Evolutionary conservation across 2,329 filamentous ascomycete species (phyloP), one percentile per base, ranked within the genome.

Genomic region (Phialophora macrospora): DNA sequence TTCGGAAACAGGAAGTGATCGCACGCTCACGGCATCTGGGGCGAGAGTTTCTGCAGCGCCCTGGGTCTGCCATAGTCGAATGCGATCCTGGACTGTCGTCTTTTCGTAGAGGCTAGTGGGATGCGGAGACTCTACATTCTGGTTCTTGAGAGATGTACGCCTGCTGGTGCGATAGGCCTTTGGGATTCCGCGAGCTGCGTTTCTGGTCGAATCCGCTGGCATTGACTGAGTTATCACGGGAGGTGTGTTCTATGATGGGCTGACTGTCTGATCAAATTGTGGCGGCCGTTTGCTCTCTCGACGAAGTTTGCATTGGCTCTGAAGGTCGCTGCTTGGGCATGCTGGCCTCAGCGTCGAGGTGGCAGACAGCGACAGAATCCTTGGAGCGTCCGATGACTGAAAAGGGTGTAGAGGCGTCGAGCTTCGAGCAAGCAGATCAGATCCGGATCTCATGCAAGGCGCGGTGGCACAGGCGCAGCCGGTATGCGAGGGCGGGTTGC

Each of bases 11-110:
- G 71, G 65, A 48, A 65, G 60, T 20, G 71, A 72, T 32, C 64
- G 60, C 6, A 72, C 60, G 60, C 71, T 72, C 20, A 72, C 51
- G n/a, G 63, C 67, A 63, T 72, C 71, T 17, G 71, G 70, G 17
- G 65, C 68, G 28, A 66, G 55, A 12, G 70, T 70, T 34, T 65
- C 64, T 30, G 85, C 84, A 38, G 89, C 90, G 73, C 90, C 92
- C 71, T 88, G 83, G 74, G 89, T 89, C 77, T 97, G 92, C 93
- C 93, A 97, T 77, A 89, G 85, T 72, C 88, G 89, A 60, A 97
- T 91, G 73, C 93, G 88, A 71, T 91, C 90, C 68, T 86, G 86
- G 55, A 96, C 90, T n/a, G 90, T 73, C 80, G 85, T 78, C 81
- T 88, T 71, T 87, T 82, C 77, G 80, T 87, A 75, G 78, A 83